Conservation (phyloP, 129 eudicot genomes). For the Daucus carota region DH1_v3.0 NC_030386.2:38121501-38122000, state of each 20-base stretch:
- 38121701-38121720: constrained; percentile 50
- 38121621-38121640: constrained; percentile 46
- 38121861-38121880: constrained; percentile 70
- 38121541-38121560: constrained; percentile 22
- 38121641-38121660: constrained; percentile 72
- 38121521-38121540: background rate
- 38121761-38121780: constrained; percentile 91
- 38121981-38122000: constrained; percentile 93
- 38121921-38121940: constrained; percentile 91
- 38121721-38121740: constrained; percentile 49
- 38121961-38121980: constrained; percentile 87
- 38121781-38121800: constrained; percentile 72
- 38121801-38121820: constrained; percentile 43
- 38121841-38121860: constrained; percentile 51
- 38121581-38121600: constrained; percentile 23
- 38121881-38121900: constrained; percentile 51
- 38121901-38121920: constrained; percentile 82
- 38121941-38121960: constrained; percentile 94
- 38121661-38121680: constrained; percentile 28
- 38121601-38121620: constrained; percentile 20
- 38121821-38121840: constrained; percentile 22
- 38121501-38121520: constrained; percentile 17
- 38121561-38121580: constrained; percentile 23
- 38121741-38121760: constrained; percentile 74
- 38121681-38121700: constrained; percentile 41